Evolutionary conservation across 2,329 filamentous ascomycete species (phyloP), one percentile per base, ranked within the genome.

Genomic region (Arachnomyces sp.): DNA sequence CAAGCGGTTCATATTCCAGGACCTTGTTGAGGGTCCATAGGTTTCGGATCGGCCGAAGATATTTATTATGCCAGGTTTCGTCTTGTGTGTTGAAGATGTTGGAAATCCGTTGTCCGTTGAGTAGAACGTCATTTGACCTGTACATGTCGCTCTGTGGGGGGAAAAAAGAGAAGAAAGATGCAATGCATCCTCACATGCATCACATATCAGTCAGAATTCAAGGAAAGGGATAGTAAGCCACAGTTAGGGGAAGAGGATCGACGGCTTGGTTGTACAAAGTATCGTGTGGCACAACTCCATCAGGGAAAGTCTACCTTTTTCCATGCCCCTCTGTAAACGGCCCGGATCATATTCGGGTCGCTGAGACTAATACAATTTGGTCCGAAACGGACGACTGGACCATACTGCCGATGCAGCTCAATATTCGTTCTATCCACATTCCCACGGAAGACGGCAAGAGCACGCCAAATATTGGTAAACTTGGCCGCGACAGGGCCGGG

Each of bases 311-410:
- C 9, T 25, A 25, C 44, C 46, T 38, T 52, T 42, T 56, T 54
- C 5, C 50, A 54, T 36, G 62, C 53, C 14, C 54, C 56, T 43
- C 47, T 57, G 31, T 66, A 69, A 7, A 68, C 47, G 1, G 53
- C 55, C 36, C 60, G 61, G 43, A 62, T 54, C 38, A 68, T 40
- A 17, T 61, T 57, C 1, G 65, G 64, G 0, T 57, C 50, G 38
- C 66, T 60, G 3, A 69, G 46, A 30, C 62, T 59, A 2, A 68
- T 44, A 2, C 61, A 44, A 30, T 63, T 64, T 3, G 67, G 67
- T 1, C 56, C 63, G n/a, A 68, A 59, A 6, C 63, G 62, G 3
- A 70, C 62, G 7, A 66, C 56, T 0, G 65, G 62, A 0, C 66
- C 66, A 43, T 68, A 60, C 43, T 59, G 55, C 5, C 55, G 51